Conservation (phyloP, 2,329 filamentous ascomycete species). For the Colletotrichum paranaense region DNA sequence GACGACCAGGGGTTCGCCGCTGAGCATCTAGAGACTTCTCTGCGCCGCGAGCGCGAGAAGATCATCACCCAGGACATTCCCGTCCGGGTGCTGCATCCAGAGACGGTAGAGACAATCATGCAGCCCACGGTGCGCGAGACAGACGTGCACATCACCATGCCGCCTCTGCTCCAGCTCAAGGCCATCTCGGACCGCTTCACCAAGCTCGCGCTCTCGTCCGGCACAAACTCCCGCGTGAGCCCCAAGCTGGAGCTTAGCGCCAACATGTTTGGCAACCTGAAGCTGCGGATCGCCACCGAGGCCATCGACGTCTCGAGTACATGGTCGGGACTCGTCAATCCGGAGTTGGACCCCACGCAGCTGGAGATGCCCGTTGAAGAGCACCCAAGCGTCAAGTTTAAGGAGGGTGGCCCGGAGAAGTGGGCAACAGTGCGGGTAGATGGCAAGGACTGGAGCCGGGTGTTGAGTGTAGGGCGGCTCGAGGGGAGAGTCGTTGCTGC, state of each 20-base stretch:
- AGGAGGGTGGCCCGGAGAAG: constrained; percentile 78
- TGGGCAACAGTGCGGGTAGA: constrained; percentile 95
- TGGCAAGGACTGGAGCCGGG: constrained; percentile 91
- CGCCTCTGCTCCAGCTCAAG: constrained; percentile 88
- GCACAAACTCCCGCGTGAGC: constrained; percentile 42
- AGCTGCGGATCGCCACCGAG: constrained; percentile 84
- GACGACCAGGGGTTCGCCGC: constrained; percentile 59
- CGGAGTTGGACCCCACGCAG: constrained; percentile 83
- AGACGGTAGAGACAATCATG: constrained; percentile 90
- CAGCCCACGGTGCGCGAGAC: constrained; percentile 92
- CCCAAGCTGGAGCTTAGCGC: constrained; percentile 87
- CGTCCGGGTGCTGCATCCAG: constrained; percentile 87
- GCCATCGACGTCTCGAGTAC: constrained; percentile 85
- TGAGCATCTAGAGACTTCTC: constrained; percentile 66
- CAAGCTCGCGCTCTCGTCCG: constrained; percentile 74
- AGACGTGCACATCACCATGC: constrained; percentile 93
- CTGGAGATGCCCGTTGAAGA: constrained; percentile 78
- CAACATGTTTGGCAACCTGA: constrained; percentile 92
- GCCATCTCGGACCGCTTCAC: constrained; percentile 96
- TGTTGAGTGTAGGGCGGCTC: constrained; percentile 90
- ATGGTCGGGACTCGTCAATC: constrained; percentile 89
- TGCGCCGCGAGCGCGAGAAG: constrained; percentile 82
- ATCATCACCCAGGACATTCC: constrained; percentile 96
- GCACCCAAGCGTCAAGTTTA: constrained; percentile 85
- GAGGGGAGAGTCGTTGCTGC: constrained; percentile 95